Percentiles rank a stretch among this genome's conserved stretches.
Conservation (phyloP, 2,329 filamentous ascomycete species). For the Lithohypha guttulata region DNA sequence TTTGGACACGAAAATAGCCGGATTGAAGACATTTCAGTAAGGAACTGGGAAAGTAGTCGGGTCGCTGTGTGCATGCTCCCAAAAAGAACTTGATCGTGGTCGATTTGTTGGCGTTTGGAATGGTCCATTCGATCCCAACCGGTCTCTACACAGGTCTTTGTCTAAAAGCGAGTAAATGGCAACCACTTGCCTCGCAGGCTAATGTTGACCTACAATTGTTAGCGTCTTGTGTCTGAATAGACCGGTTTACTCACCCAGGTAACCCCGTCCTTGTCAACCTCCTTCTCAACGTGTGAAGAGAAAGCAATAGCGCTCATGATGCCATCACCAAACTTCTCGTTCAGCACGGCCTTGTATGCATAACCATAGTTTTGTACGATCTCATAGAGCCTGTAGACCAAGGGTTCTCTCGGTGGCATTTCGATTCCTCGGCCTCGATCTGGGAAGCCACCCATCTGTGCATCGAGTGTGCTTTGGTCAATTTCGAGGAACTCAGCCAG, state of each 20-base stretch:
- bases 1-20: too few relatives aligned
- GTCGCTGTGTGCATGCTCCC: too few relatives aligned
- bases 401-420: conserved; percentile 73
- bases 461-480: conserved; percentile 44
- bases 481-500: conserved; percentile 58
- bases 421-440: conserved; percentile 69
- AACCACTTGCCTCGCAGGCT: conserved; percentile 72
- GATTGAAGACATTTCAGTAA: neutral
- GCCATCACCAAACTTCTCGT: conserved; percentile 88
- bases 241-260: conserved; percentile 44
- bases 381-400: conserved; percentile 87
- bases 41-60: neutral
- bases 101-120: too few relatives aligned
- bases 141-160: too few relatives aligned
- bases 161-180: conserved; percentile 37
- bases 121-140: too few relatives aligned
- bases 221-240: neutral
- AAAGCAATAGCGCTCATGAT: conserved; percentile 97
- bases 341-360: conserved; percentile 86
- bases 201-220: conserved; percentile 51
- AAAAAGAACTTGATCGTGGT: too few relatives aligned
- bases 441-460: conserved; percentile 61
- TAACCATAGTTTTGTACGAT: conserved; percentile 96
- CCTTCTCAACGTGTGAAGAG: conserved; percentile 84
- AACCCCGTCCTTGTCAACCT: conserved; percentile 70